Conservation (phyloP, 352 stramenopile species). For the Phytophthora rubi region DNA sequence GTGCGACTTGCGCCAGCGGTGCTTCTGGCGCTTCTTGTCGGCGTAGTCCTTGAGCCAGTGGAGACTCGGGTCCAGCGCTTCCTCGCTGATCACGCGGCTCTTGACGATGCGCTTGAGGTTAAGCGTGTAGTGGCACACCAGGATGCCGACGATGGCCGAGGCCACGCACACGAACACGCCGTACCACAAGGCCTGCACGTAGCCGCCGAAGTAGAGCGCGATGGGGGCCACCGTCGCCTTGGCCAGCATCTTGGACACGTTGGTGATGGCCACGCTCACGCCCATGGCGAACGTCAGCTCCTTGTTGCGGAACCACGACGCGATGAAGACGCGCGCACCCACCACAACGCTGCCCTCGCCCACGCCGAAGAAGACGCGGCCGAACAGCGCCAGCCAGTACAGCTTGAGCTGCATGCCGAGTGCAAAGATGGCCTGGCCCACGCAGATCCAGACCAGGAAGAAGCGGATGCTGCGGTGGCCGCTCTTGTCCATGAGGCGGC, state of each 20-base stretch:
- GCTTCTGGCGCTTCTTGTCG: constrained; percentile 67
- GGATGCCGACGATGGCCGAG: constrained; percentile 55
- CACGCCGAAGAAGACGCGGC: constrained; percentile 84
- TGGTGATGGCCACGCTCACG: constrained; percentile 89
- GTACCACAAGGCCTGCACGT: constrained; percentile 89
- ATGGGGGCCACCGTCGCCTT: constrained; percentile 89
- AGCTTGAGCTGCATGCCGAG: constrained; percentile 74
- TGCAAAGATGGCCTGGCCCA: constrained; percentile 82
- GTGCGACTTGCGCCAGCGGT: constrained; percentile 43
- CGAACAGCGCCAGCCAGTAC: constrained; percentile 83
- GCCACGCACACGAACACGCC: constrained; percentile 63
- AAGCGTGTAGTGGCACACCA: constrained; percentile 68
- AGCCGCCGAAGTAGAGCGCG: constrained; percentile 84
- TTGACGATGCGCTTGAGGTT: constrained; percentile 74
- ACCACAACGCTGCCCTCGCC: constrained; percentile 85
- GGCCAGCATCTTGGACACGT: constrained; percentile 92
- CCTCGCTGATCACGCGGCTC: constrained; percentile 57
- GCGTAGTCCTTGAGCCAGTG: constrained; percentile 78
- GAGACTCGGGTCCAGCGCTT: constrained; percentile 60
- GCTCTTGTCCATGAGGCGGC: constrained; percentile 80
- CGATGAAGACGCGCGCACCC: constrained; percentile 80
- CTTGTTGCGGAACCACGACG: constrained; percentile 80
- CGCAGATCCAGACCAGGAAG: constrained; percentile 85
- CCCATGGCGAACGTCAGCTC: constrained; percentile 92
- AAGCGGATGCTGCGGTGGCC: constrained; percentile 77